phyloP scores from a whole-genome alignment of 2,329 filamentous ascomycete species.

The Metarhizium robertsii region DNA sequence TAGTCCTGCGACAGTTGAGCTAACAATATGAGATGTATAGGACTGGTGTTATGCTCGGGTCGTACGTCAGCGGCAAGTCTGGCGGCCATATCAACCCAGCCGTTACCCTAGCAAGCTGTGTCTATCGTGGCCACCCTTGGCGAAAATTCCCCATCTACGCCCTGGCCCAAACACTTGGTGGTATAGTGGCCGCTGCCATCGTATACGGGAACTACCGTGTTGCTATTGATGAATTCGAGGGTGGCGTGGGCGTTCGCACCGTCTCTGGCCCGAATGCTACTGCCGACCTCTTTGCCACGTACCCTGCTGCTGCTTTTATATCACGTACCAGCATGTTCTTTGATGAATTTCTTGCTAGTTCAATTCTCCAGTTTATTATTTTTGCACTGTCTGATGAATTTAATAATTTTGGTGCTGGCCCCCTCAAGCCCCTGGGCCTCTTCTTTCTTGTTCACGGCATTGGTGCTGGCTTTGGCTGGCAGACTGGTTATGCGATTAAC shows the following conservation, averaged over 20 bases:
- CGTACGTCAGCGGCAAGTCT: conserved; percentile 56
- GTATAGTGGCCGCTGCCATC: conserved; percentile 50
- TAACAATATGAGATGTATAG: conserved; percentile 18
- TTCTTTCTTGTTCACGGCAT: conserved; percentile 69
- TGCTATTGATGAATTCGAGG: conserved; percentile 56
- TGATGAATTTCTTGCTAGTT: conserved; percentile 59
- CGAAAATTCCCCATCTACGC: conserved; percentile 60
- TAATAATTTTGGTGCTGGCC: conserved; percentile 46
- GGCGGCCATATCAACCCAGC: conserved; percentile 63
- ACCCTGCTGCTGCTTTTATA: conserved; percentile 54
- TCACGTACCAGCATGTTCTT: conserved; percentile 60
- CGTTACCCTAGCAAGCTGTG: conserved; percentile 58
- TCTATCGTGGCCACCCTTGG: conserved; percentile 61
- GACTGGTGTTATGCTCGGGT: conserved; percentile 58
- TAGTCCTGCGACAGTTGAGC: background rate
- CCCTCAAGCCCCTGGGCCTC: conserved; percentile 46
- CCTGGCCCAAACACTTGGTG: conserved; percentile 56
- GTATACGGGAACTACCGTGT: conserved; percentile 56
- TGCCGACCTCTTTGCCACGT: conserved; percentile 65
- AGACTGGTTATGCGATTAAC: conserved; percentile 70
- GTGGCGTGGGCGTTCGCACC: conserved; percentile 49
- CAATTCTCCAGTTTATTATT: conserved; percentile 62
- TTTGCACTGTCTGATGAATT: conserved; percentile 54
- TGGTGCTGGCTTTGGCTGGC: conserved; percentile 64
- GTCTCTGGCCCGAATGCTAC: conserved; percentile 50